Base-by-base conservation (phyloP, 768 basidiomycete genomes). In the Lentinula boryana region DNA sequence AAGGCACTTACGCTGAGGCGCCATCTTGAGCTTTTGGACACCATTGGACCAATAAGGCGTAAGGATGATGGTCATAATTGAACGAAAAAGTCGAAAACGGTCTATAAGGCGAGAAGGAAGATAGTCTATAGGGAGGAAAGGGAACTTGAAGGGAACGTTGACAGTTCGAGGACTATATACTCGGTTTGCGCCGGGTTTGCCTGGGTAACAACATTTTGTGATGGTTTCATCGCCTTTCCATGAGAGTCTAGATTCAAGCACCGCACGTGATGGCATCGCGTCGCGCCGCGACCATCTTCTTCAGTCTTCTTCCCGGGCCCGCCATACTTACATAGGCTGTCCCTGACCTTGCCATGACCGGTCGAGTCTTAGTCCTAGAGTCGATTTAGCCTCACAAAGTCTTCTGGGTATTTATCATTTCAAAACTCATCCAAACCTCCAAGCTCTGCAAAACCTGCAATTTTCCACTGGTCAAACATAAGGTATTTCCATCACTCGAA, bases 21-120 rank as follows among this genome's bases (percentile, higher is more conserved):
- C 82, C 56, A 85, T 68, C 68, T 81, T 88, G 67, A 92, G 82
- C 71, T 81, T 89, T 66, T 90, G 89, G 60, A 83, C 78, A 58
- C 87, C 89, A 66, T 88, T 82, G 36, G 75, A 72, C 83, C 81
- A 87, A 76, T 86, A 87, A 12, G 89, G 90, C 35, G 84, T 89
- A 62, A 91, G 82, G 53, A 84, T 71, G 64, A 84, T 76, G 6
- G 85, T 84, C 85, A 86, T 85, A 64, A 63, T 59, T 52, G 65
- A 48, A 54, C 41, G 18, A 61, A 58, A 27, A 56, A 60, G 23
- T 56, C 21, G 52, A 60, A 57, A 49, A 49, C 9, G 10, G 56
- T 50, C 31, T 31, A 40, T 46, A 54, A 33, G 23, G 2, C 50
- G 32, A 58, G 33, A 15, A 48, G 4, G 27, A n/a, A 5, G 18